phyloP scores from a whole-genome alignment of 352 stramenopile genomes.

The Pythium rhizo-oryzae region DNA sequence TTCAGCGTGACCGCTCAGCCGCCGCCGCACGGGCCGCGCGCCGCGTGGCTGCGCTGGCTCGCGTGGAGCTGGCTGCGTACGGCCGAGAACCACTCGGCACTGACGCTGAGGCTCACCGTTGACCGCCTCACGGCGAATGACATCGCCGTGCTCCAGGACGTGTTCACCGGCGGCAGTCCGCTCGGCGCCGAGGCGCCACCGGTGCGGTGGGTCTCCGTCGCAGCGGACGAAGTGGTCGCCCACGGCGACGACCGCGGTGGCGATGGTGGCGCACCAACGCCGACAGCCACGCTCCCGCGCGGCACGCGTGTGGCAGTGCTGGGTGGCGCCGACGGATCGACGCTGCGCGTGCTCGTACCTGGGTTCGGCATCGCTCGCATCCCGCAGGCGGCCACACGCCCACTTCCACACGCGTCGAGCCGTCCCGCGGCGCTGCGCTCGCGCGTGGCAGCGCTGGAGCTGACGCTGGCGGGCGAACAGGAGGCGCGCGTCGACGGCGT shows the following conservation, averaged over 20 bases:
- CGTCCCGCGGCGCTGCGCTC: not conserved
- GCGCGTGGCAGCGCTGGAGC: not conserved
- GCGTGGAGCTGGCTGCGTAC: constrained; percentile 2
- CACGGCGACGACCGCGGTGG: not conserved
- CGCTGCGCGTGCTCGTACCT: not conserved
- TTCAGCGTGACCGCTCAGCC: not conserved
- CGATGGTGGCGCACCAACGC: not conserved
- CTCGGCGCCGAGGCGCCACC: not conserved
- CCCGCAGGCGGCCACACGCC: not conserved
- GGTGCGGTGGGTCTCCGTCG: not conserved
- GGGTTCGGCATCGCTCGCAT: constrained; percentile 1
- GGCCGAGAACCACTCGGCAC: not conserved
- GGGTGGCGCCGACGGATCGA: too few relatives aligned
- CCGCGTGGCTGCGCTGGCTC: constrained; percentile 1
- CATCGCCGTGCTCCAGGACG: not conserved
- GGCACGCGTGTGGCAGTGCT: not conserved
- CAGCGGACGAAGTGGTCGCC: not conserved
- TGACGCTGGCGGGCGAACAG: not conserved
- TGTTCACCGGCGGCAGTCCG: constrained; percentile 1
- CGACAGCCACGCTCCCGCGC: not conserved
- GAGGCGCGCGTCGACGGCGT: not conserved
- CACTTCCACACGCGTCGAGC: too few relatives aligned
- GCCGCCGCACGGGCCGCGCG: not conserved
- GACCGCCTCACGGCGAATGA: not conserved
- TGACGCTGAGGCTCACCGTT: not conserved